Base-by-base conservation (phyloP, 495 filamentous ascomycete genomes). In the Penicillium simplicissimum region DNA sequence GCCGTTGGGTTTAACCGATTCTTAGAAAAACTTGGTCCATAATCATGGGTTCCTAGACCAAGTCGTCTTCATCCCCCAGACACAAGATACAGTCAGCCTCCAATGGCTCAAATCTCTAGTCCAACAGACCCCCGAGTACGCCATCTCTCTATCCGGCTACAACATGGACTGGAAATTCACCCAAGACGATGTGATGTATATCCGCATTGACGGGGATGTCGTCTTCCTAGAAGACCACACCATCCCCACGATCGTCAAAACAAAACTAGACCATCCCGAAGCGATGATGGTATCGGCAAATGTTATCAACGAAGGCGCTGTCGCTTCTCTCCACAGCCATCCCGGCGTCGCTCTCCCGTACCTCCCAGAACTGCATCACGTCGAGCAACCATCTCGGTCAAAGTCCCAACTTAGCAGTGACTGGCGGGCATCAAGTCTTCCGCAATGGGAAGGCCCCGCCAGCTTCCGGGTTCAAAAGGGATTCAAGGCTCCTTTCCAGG, bases 171-270 rank as follows among this genome's bases (percentile, higher is more conserved):
- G 60, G 64, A 60, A 62, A 21, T 51, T 57, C 23, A 43, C 52
- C 8, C 28, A 56, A 15, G 43, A 75, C 13, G 60, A 77, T 42
- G 70, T 72, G 17, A 76, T 85, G 53, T 84, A 82, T 58, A 74
- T 85, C 57, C 82, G 81, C 63, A 85, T 86, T 28, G 83, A 85
- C 61, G 83, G 83, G 8, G 83, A 85, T 61, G 74, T 81, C 47
- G 76, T 84, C 15, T 86, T 77, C 57, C 62, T 86, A 14, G 81
- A 84, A 53, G 81, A 84, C 43, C 72, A 80, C 55, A 73, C 81
- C 42, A 84, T 86, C 43, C 75, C 82, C 1, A 77, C 78, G 8
- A 70, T 86, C 1, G 74, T 85, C 25, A 80, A 82, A 45, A 83
- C 81, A n/a, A 76, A 78, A 54, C 64, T 83, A 28, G 74, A 81